Conservation (phyloP, 2,329 filamentous ascomycete species). For the Reticulascus tulasneorum region DNA sequence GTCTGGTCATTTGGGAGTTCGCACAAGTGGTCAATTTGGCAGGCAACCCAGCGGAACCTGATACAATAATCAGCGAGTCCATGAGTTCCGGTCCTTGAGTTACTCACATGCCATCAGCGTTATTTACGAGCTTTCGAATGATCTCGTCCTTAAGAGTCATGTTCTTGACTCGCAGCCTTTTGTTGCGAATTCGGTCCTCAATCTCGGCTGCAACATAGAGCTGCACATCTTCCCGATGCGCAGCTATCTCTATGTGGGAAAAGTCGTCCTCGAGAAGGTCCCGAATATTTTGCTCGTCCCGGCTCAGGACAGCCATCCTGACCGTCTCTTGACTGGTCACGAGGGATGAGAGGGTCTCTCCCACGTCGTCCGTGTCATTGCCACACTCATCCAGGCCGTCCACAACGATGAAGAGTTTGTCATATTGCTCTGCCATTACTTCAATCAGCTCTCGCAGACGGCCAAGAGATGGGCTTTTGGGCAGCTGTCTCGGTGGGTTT, state of each 20-base stretch:
- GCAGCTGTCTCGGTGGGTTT: fast-evolving
- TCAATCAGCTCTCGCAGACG: too few species aligned
- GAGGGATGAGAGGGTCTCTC: too few species aligned
- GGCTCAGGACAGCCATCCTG: conserved; percentile 3
- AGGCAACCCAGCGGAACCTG: conserved; percentile 7
- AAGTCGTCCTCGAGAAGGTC: background rate
- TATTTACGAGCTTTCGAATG: background rate
- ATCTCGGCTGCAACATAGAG: conserved; percentile 4
- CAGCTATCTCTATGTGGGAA: background rate
- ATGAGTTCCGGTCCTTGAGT: background rate
- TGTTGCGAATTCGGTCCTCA: background rate
- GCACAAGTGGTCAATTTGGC: conserved; percentile 5
- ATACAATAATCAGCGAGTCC: background rate
- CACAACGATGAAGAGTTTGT: background rate
- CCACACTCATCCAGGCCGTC: conserved; percentile 3
- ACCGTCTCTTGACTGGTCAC: background rate
- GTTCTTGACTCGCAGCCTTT: fast-evolving
- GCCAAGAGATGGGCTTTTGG: background rate
- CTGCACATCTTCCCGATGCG: background rate
- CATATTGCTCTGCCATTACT: too few species aligned
- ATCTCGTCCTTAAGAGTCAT: background rate
- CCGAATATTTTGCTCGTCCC: conserved; percentile 1
- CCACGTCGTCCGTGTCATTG: background rate
- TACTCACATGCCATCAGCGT: conserved; percentile 1
- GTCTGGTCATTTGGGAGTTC: background rate